phyloP scores from a whole-genome alignment of 2,329 filamentous ascomycete genomes.

The Alternaria brassicicola region DNA sequence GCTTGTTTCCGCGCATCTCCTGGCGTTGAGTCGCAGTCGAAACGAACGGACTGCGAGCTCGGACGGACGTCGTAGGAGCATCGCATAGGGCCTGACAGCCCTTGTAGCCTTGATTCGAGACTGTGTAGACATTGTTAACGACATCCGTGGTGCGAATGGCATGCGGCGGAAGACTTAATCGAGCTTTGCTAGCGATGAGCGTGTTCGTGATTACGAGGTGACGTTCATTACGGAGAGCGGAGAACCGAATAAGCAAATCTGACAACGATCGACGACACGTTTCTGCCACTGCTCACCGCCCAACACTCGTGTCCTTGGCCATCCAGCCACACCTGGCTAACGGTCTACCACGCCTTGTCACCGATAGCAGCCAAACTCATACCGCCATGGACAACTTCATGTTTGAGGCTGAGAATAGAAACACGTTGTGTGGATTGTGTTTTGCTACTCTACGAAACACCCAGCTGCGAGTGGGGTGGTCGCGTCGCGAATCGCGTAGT shows the following conservation, averaged over 20 bases:
- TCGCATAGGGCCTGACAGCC: background rate
- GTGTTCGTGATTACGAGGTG: conserved; percentile 17
- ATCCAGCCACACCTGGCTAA: conserved; percentile 1
- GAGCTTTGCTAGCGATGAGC: conserved; percentile 5
- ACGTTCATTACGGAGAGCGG: conserved; percentile 19
- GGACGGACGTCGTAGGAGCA: conserved; percentile 8
- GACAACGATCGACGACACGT: conserved; percentile 6
- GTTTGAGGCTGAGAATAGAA: conserved; percentile 9
- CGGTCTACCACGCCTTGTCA: conserved; percentile 1
- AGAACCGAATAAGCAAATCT: conserved; percentile 18
- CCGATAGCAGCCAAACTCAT: conserved; percentile 7
- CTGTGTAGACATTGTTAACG: background rate
- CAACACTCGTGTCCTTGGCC: conserved; percentile 2
- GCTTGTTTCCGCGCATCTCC: conserved; percentile 15
- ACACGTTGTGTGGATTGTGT: background rate
- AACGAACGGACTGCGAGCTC: conserved; percentile 16
- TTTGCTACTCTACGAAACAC: conserved; percentile 7
- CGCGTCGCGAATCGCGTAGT: conserved; percentile 14
- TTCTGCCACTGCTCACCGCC: conserved; percentile 11
- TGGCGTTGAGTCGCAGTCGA: conserved; percentile 16
- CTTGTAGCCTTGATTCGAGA: background rate
- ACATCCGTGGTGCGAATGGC: background rate
- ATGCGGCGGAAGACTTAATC: background rate
- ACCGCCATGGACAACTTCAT: background rate
- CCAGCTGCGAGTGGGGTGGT: background rate